Base-by-base conservation (phyloP, 495 filamentous ascomycete species). In the Hypoxylon fuscum region DNA sequence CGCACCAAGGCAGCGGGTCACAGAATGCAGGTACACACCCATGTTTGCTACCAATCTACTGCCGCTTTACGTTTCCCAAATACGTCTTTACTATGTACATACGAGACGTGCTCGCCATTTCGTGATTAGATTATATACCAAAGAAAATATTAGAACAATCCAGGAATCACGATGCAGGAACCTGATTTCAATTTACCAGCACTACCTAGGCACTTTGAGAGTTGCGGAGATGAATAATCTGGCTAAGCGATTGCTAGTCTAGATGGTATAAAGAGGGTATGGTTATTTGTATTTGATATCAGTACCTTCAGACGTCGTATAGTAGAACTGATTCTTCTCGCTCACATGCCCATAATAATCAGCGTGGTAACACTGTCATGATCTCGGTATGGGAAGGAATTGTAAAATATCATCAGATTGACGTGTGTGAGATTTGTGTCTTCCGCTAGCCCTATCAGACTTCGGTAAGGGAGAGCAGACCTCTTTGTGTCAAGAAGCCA, bases 351-450 rank as follows among this genome's bases (percentile, higher is more conserved):
- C 18, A 27, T 34, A 22, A 27, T 27, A 18, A 22, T 48, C 27
- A 11, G 12, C 17, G 15, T 20, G 11, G 7, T 20, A 53, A 31
- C 1, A 21, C n/a, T 1, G 18, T n/a, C 37, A 51, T 38, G 20
- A 25, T 23, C 31, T 56, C 12, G 12, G 40, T 38, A 4, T 14
- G 1, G 32, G 23, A 15, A 45, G 32, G 22, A 25, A 37, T 14
- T 45, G 20, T 17, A 9, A 48, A 64, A 37, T 54, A 37, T n/a
- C 48, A 45, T 45, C 38, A 51, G 8, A 20, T 40, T 29, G 31
- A 65, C 27, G 43, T 27, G 44, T 29, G 51, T 38, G 32, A 42
- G 37, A 41, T 38, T 32, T 54, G 43, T 65, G 60, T 65, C 62
- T 65, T 60, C 50, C 55, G 46, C 51, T 34, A 42, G 47, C 42